Percentiles rank a stretch among this genome's conserved stretches.
Conservation (phyloP, 2,329 filamentous ascomycete genomes). For the Cladosporium halotolerans region DNA sequence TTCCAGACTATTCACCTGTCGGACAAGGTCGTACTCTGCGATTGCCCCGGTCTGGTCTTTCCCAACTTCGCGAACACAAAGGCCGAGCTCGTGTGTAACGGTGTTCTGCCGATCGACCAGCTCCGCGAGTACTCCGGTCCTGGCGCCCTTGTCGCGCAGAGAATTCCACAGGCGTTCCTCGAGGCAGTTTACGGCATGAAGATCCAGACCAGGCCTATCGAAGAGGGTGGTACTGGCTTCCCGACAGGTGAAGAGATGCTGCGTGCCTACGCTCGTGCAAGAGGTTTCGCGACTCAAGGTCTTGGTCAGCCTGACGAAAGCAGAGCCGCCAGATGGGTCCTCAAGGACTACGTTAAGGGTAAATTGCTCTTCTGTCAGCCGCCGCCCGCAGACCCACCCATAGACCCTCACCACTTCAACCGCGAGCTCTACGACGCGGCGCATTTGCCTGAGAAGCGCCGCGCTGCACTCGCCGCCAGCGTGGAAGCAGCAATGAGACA, state of each 20-base stretch:
- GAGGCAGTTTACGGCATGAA: slow-evolving; percentile 92
- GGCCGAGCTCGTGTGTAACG: slow-evolving; percentile 91
- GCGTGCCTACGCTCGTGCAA: slow-evolving; percentile 75
- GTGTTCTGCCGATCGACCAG: slow-evolving; percentile 93
- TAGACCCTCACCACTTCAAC: slow-evolving; percentile 76
- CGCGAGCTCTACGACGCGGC: slow-evolving; percentile 75
- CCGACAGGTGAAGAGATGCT: slow-evolving; percentile 83
- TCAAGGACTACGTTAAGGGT: slow-evolving; percentile 97
- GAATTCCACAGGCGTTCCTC: slow-evolving; percentile 81
- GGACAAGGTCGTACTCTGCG: slow-evolving; percentile 82
- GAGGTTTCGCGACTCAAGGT: slow-evolving; percentile 86
- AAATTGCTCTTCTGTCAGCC: slow-evolving; percentile 90
- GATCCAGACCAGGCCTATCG: slow-evolving; percentile 70
- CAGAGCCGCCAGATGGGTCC: slow-evolving; percentile 76
- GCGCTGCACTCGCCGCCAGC: slow-evolving; percentile 54
- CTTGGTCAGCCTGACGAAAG: slow-evolving; percentile 85
- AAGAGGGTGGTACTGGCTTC: slow-evolving; percentile 86
- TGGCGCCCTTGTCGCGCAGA: slow-evolving; percentile 70
- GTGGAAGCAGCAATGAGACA: slow-evolving; percentile 20
- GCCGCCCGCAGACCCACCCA: slow-evolving; percentile 60
- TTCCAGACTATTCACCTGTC: slow-evolving; percentile 97
- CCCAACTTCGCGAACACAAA: slow-evolving; percentile 97
- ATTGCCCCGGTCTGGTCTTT: slow-evolving; percentile 97
- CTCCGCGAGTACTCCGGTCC: slow-evolving; percentile 88
- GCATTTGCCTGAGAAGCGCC: slow-evolving; percentile 76